Percentiles rank a stretch among this genome's conserved stretches.
Evolutionary conservation across 495 filamentous ascomycete species (phyloP).

Genomic region (Penicillium silybi): DNA sequence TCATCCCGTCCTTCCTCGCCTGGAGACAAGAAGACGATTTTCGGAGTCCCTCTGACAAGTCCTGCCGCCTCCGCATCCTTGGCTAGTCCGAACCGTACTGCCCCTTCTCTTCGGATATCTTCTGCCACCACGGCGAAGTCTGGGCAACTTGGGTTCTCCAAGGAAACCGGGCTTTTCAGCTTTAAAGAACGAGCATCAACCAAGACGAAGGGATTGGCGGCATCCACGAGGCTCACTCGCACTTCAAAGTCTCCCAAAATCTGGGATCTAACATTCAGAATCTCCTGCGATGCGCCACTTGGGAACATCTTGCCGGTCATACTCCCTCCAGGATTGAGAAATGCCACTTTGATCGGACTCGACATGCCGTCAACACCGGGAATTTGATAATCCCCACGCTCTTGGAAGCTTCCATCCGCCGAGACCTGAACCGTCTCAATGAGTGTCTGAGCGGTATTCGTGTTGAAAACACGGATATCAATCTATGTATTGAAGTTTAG

Average conservation of each 20-base stretch:
- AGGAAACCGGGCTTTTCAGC: neutral
- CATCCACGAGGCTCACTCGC: constrained; percentile 27
- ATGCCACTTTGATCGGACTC: constrained; percentile 25
- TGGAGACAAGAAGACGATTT: constrained; percentile 26
- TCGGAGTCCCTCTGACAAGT: constrained; percentile 23
- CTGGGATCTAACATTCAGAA: constrained; percentile 9
- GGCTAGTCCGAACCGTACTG: constrained; percentile 26
- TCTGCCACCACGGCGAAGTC: constrained; percentile 16
- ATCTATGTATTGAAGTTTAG: too few species aligned
- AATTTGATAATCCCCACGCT: constrained; percentile 25
- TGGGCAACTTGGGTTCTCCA: neutral
- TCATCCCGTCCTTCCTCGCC: neutral
- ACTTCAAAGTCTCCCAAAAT: constrained; percentile 7
- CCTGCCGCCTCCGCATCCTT: constrained; percentile 12
- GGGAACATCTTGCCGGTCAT: constrained; percentile 34
- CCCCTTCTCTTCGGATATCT: constrained; percentile 23
- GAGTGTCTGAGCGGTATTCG: constrained; percentile 25
- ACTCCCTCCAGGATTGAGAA: constrained; percentile 27
- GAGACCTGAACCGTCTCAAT: constrained; percentile 26
- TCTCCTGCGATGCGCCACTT: constrained; percentile 17
- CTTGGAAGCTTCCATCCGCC: constrained; percentile 16
- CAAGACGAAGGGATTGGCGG: constrained; percentile 33
- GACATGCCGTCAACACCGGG: constrained; percentile 22
- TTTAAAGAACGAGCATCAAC: constrained; percentile 24
- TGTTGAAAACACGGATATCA: constrained; percentile 28